phyloP scores from a whole-genome alignment of 2,329 filamentous ascomycete species.

The Aspergillus sp. region DNA sequence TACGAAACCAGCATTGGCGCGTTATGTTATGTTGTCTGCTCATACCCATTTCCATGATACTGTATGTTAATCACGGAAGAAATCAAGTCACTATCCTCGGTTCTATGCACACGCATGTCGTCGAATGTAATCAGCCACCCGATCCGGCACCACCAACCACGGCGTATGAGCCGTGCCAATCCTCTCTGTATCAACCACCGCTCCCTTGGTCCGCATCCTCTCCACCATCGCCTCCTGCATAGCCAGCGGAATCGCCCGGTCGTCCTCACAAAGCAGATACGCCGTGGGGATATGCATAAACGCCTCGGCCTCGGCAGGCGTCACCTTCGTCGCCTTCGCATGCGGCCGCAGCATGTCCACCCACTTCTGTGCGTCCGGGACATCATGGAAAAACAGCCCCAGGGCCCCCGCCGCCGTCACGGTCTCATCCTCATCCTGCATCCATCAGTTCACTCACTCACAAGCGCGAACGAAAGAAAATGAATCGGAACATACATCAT shows the following conservation, averaged over 20 bases:
- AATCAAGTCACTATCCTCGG: not conserved
- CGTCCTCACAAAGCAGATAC: slow-evolving; percentile 31
- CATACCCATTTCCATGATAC: not conserved
- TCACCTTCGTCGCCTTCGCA: slow-evolving; percentile 27
- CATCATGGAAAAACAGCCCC: slow-evolving; percentile 31
- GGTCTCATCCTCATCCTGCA: slow-evolving; percentile 22
- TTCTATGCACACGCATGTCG: slow-evolving; percentile 9
- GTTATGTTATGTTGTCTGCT: not conserved
- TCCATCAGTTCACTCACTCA: not conserved
- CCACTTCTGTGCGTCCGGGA: slow-evolving; percentile 28
- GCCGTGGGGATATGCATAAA: slow-evolving; percentile 24
- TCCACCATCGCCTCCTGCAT: slow-evolving; percentile 34
- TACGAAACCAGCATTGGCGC: too few species aligned
- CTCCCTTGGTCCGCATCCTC: slow-evolving; percentile 25
- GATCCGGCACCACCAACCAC: slow-evolving; percentile 26
- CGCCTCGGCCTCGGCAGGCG: slow-evolving; percentile 25
- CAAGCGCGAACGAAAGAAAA: too few species aligned
- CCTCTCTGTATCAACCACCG: slow-evolving; percentile 28
- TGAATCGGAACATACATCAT: slow-evolving; percentile 23
- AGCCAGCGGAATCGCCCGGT: slow-evolving; percentile 28
- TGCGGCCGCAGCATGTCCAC: slow-evolving; percentile 28
- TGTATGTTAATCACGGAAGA: not conserved
- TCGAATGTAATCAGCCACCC: slow-evolving; percentile 19
- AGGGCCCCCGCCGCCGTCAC: slow-evolving; percentile 24
- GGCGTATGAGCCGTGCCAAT: slow-evolving; percentile 28